Conservation (phyloP, 2,329 filamentous ascomycete species). For the Scytalidium sp. region DNA sequence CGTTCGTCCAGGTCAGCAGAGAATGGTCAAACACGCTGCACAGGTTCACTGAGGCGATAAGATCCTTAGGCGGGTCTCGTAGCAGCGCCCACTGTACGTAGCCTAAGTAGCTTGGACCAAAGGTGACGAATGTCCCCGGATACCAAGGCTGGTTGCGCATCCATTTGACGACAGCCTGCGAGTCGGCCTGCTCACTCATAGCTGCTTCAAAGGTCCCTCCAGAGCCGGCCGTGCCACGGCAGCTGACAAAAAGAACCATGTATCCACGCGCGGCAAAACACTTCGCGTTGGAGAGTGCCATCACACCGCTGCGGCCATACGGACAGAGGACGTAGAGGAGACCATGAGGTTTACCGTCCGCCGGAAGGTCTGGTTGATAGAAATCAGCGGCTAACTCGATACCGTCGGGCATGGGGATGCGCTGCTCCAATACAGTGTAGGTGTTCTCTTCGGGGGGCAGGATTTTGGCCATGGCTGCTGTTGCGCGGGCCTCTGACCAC, state of each 20-base stretch:
- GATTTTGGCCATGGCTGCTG: too few relatives aligned
- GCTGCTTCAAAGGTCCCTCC: slow-evolving; percentile 8
- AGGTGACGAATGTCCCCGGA: slow-evolving; percentile 18
- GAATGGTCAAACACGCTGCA: slow-evolving; percentile 12
- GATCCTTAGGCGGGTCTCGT: slow-evolving; percentile 13
- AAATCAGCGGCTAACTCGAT: slow-evolving; percentile 24
- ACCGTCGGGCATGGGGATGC: slow-evolving; percentile 1
- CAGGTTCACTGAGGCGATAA: slow-evolving; percentile 12
- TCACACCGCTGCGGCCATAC: slow-evolving; percentile 11
- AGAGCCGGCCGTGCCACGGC: slow-evolving; percentile 19
- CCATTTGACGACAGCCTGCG: slow-evolving; percentile 16
- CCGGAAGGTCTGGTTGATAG: slow-evolving; percentile 19
- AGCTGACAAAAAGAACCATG: slow-evolving; percentile 16
- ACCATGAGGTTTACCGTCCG: slow-evolving; percentile 7
- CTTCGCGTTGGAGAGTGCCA: slow-evolving; percentile 6
- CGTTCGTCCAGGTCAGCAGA: slow-evolving; percentile 9
- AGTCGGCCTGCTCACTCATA: slow-evolving; percentile 10
- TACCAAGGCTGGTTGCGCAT: slow-evolving; percentile 22
- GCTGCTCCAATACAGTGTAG: slow-evolving; percentile 1
- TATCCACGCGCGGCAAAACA: slow-evolving; percentile 20
- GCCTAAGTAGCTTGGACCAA: slow-evolving; percentile 15
- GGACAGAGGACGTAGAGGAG: slow-evolving; percentile 10
- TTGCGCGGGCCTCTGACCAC: too few relatives aligned
- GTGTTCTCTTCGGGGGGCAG: neutral
- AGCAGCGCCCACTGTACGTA: slow-evolving; percentile 20